Conservation (phyloP, 2,329 filamentous ascomycete species). For the Cyclaneusma minus region DNA sequence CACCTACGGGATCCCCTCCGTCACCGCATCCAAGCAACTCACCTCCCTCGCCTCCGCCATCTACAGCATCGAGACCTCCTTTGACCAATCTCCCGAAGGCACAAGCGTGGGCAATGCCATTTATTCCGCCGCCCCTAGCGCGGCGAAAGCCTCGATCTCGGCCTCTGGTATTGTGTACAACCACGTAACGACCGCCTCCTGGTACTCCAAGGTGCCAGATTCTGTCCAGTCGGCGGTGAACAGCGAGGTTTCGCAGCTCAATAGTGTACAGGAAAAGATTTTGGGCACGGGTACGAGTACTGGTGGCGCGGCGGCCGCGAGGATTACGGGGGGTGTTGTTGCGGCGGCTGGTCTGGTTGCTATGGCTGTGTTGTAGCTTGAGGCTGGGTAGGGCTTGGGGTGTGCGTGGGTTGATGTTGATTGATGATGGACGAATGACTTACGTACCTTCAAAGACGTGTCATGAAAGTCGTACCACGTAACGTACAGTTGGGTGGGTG, state of each 20-base stretch:
- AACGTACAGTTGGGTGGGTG: too few species aligned
- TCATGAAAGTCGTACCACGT: too few species aligned
- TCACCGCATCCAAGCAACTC: constrained; percentile 6
- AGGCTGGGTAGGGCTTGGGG: too few species aligned
- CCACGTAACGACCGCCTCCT: constrained; percentile 6
- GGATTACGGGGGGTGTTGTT: constrained; percentile 1
- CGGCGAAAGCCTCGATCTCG: constrained; percentile 4
- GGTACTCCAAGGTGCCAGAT: constrained; percentile 10
- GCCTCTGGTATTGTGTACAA: constrained; percentile 6
- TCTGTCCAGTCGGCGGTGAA: constrained; percentile 8
- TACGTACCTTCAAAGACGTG: too few species aligned
- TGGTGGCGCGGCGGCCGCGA: constrained; percentile 2
- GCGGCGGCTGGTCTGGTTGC: neutral
- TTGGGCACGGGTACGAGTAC: constrained; percentile 7
- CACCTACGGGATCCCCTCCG: constrained; percentile 5
- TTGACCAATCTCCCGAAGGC: constrained; percentile 6
- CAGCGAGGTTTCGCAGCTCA: constrained; percentile 5
- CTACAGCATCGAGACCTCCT: constrained; percentile 6
- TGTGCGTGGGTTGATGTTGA: too few species aligned
- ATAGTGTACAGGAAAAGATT: constrained; percentile 8
- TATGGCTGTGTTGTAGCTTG: constrained; percentile 2
- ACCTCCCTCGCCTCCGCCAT: constrained; percentile 11
- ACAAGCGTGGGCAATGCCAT: constrained; percentile 10
- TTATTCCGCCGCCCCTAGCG: constrained; percentile 8
- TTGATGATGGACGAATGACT: too few species aligned